Conservation (phyloP, 2,329 filamentous ascomycete genomes). For the Chaetomium sp. region DNA sequence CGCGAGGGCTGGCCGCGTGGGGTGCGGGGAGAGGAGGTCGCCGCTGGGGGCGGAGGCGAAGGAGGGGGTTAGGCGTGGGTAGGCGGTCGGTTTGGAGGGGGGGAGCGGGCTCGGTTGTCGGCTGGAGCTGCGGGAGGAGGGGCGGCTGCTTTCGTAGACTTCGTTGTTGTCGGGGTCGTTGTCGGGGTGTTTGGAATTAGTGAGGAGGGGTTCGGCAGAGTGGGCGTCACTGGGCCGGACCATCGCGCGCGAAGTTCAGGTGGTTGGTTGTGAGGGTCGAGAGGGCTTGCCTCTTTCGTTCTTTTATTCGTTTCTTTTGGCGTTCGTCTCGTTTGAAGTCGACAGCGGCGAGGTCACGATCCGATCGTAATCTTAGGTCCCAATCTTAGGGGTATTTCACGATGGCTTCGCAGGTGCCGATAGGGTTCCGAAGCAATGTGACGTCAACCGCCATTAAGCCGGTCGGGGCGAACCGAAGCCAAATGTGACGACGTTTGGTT, state of each 20-base stretch:
- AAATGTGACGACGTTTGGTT: not conserved
- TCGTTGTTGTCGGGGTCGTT: slow-evolving; percentile 1
- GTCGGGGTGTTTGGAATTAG: not conserved
- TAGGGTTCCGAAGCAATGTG: slow-evolving; percentile 2
- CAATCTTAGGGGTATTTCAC: slow-evolving; percentile 1
- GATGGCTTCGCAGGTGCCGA: not conserved
- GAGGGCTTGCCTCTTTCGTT: not conserved
- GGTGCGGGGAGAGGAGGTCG: not conserved
- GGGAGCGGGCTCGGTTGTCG: slow-evolving; percentile 20
- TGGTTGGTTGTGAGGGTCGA: not conserved
- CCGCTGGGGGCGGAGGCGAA: not conserved
- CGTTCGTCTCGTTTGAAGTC: slow-evolving; percentile 7
- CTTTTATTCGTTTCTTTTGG: not conserved
- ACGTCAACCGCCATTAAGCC: slow-evolving; percentile 15
- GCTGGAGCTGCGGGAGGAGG: slow-evolving; percentile 14
- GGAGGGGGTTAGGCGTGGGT: not conserved
- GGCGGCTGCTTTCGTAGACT: slow-evolving; percentile 25
- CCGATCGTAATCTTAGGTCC: not conserved
- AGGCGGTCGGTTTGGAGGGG: not conserved
- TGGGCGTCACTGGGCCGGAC: slow-evolving; percentile 22
- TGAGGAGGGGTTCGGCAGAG: slow-evolving; percentile 31
- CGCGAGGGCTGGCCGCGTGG: not conserved
- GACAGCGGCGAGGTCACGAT: not conserved
- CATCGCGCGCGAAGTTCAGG: slow-evolving; percentile 21
- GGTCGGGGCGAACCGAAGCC: not conserved